Evolutionary conservation across 768 basidiomycete species (phyloP).

Genomic region (Melanogaster broomeanus): DNA sequence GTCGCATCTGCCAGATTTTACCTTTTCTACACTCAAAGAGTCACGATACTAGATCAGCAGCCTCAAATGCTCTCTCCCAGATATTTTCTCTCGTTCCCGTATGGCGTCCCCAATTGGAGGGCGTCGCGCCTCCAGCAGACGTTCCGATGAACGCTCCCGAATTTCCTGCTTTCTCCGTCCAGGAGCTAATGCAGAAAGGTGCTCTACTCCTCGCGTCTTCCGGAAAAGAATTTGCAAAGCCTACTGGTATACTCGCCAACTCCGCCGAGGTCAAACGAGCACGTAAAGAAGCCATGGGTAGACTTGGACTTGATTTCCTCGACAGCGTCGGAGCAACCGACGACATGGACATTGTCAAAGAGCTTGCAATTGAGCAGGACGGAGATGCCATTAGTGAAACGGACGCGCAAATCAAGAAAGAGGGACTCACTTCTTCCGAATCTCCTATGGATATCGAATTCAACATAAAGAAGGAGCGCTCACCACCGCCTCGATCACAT

Average conservation of each 20-base stretch:
- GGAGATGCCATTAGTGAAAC: slow-evolving; percentile 46
- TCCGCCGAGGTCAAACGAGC: slow-evolving; percentile 84
- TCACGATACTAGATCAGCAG: slow-evolving; percentile 89
- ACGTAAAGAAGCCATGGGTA: slow-evolving; percentile 84
- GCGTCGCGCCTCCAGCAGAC: slow-evolving; percentile 25
- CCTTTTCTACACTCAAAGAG: slow-evolving; percentile 91
- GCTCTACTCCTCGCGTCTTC: slow-evolving; percentile 87
- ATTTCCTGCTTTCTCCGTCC: slow-evolving; percentile 77
- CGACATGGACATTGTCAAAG: slow-evolving; percentile 85
- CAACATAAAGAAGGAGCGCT: slow-evolving; percentile 41
- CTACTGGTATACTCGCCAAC: slow-evolving; percentile 68
- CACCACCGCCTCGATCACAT: slow-evolving; percentile 42
- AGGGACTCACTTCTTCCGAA: slow-evolving; percentile 34
- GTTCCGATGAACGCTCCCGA: slow-evolving; percentile 43
- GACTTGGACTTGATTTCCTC: slow-evolving; percentile 85
- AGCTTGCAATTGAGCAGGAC: slow-evolving; percentile 63
- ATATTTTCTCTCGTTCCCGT: slow-evolving; percentile 83
- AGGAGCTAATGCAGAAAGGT: slow-evolving; percentile 73
- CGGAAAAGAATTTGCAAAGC: slow-evolving; percentile 87
- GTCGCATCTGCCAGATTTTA: slow-evolving; percentile 58
- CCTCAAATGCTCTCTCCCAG: slow-evolving; percentile 84
- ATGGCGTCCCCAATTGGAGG: slow-evolving; percentile 53
- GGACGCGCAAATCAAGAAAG: slow-evolving; percentile 40
- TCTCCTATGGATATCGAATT: slow-evolving; percentile 50
- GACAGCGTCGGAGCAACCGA: slow-evolving; percentile 69